phyloP scores from a whole-genome alignment of 257 asterid genomes.

The Primulina eburnea region DNA sequence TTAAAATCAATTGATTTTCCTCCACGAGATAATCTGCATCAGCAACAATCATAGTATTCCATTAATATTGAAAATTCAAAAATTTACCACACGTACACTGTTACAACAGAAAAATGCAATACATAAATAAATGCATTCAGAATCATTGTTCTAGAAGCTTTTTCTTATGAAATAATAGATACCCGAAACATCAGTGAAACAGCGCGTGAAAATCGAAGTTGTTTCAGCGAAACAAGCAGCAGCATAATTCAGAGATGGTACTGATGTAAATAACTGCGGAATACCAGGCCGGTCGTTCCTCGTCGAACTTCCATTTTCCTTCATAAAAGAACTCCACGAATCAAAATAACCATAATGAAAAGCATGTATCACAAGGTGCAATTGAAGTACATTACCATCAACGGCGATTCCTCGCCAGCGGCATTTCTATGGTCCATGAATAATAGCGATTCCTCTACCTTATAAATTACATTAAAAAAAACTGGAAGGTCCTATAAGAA shows the following conservation, averaged over 20 bases:
- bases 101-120: not conserved
- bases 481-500: not conserved
- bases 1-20: not conserved
- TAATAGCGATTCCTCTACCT: not conserved
- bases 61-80: slow-evolving; percentile 10
- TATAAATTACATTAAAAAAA: not conserved
- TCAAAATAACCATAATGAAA: too few relatives aligned
- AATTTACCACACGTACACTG: not conserved
- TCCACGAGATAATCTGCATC: not conserved
- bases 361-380: not conserved
- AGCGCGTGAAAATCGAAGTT: slow-evolving; percentile 72
- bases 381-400: not conserved
- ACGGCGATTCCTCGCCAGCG: not conserved
- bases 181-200: slow-evolving; percentile 68
- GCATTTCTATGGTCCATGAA: not conserved
- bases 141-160: not conserved
- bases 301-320: slow-evolving; percentile 46
- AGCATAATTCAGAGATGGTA: slow-evolving; percentile 73
- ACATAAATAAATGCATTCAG: not conserved
- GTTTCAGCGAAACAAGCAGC: slow-evolving; percentile 84
- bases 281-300: slow-evolving; percentile 53
- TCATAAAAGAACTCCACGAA: not conserved
- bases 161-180: slow-evolving; percentile 8
- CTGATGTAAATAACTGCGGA: slow-evolving; percentile 74
- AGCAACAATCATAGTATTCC: slow-evolving; percentile 17